Percentiles rank a stretch among this genome's conserved stretches.
phyloP scores from a whole-genome alignment of 2,329 filamentous ascomycete genomes.

The Cadophora malorum region DNA sequence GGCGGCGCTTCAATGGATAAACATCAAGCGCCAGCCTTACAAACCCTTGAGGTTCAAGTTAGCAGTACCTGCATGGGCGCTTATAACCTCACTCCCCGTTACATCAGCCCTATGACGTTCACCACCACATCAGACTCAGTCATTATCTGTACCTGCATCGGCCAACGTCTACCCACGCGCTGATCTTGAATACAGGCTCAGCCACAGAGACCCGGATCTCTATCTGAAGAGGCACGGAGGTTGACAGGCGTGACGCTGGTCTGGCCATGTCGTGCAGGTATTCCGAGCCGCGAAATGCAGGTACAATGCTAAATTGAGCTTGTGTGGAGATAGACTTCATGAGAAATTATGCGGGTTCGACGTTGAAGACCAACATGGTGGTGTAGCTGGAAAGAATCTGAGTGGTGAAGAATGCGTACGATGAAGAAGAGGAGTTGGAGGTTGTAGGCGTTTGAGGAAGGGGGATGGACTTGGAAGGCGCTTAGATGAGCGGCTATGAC shows the following conservation, averaged over 20 bases:
- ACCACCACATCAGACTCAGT: not conserved
- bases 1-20: slow-evolving; percentile 37
- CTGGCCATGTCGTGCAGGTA: slow-evolving; percentile 27
- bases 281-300: slow-evolving; percentile 32
- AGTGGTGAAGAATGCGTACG: slow-evolving; percentile 31
- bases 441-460: slow-evolving; percentile 34
- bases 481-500: slow-evolving; percentile 34
- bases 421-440: slow-evolving; percentile 21
- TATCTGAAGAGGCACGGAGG: slow-evolving; percentile 30
- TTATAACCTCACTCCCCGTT: slow-evolving; percentile 25
- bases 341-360: slow-evolving; percentile 24
- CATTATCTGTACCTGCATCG: slow-evolving; percentile 22
- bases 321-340: slow-evolving; percentile 19
- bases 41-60: slow-evolving; percentile 29
- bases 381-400: slow-evolving; percentile 31
- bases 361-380: slow-evolving; percentile 29
- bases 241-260: slow-evolving; percentile 39
- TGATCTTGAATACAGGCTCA: slow-evolving; percentile 21
- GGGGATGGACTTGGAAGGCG: slow-evolving; percentile 29
- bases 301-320: slow-evolving; percentile 33
- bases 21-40: slow-evolving; percentile 36
- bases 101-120: slow-evolving; percentile 37
- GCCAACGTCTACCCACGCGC: slow-evolving; percentile 25
- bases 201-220: slow-evolving; percentile 22
- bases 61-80: slow-evolving; percentile 38